Evolutionary conservation across 495 filamentous ascomycete species (phyloP).

Genomic region (Penicillium herquei): DNA sequence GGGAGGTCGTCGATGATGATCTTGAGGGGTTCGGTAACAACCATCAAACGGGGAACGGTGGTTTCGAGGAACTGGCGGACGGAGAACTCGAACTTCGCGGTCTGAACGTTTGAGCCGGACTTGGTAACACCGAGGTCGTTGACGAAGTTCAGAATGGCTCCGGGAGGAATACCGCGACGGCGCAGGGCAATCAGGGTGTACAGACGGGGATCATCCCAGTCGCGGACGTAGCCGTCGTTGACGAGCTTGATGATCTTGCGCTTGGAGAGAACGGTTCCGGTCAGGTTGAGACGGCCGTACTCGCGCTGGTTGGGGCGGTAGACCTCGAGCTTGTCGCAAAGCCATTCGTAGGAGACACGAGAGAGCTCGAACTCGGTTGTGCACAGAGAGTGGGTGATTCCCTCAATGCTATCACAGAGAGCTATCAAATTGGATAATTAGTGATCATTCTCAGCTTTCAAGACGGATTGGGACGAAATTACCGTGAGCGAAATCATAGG

Average conservation of each 20-base stretch:
- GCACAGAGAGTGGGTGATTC: constrained; percentile 85
- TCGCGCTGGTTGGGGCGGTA: constrained; percentile 88
- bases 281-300: constrained; percentile 73
- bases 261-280: constrained; percentile 81
- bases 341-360: constrained; percentile 83
- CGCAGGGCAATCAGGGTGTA: constrained; percentile 85
- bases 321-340: constrained; percentile 69
- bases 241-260: constrained; percentile 77
- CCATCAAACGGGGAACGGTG: constrained; percentile 80
- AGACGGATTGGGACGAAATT: background rate
- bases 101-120: constrained; percentile 67
- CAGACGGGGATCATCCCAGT: constrained; percentile 87
- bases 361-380: constrained; percentile 81
- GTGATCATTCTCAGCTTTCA: background rate
- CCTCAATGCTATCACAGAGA: constrained; percentile 85
- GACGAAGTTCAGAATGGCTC: constrained; percentile 82
- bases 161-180: constrained; percentile 79
- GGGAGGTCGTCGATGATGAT: constrained; percentile 74
- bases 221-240: constrained; percentile 66
- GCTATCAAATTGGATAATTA: constrained; percentile 7
- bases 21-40: constrained; percentile 69
- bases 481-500: constrained; percentile 89
- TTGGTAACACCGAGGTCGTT: constrained; percentile 88
- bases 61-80: constrained; percentile 80
- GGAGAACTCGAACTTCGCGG: constrained; percentile 70